These are phyloP conservation scores for Ascochyta koolunga DNA, from an alignment of 2,329 filamentous ascomycete genomes.

Conservation along the genomic window DNA sequence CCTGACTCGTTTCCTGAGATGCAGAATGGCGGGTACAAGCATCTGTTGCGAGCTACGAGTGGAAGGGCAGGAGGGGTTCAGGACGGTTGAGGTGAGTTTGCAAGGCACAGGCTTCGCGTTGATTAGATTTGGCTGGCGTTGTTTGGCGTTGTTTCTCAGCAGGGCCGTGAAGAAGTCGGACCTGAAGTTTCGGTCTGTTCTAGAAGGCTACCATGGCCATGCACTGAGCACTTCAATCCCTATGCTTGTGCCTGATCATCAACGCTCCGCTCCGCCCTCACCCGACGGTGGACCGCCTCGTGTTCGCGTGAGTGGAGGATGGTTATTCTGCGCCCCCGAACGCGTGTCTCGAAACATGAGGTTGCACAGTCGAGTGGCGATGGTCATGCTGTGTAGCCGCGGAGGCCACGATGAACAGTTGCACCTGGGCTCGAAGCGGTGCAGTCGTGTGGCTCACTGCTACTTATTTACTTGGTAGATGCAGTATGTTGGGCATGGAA, in stretches of 20 bases:
- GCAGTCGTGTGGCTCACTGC: constrained; percentile 1
- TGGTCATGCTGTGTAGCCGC: constrained; percentile 1
- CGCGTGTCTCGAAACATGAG: constrained; percentile 2
- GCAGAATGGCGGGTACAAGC: constrained; percentile 15
- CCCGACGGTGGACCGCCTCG: constrained; percentile 5
- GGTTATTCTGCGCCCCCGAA: background rate
- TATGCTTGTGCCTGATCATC: constrained; percentile 10
- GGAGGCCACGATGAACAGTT: background rate
- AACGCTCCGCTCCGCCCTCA: constrained; percentile 8
- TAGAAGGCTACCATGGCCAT: constrained; percentile 9
- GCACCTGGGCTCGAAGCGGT: background rate
- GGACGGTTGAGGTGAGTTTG: background rate
- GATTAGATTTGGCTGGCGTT: background rate
- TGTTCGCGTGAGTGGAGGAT: background rate
- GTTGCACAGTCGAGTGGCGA: constrained; percentile 5
- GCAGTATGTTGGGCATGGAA: constrained; percentile 8
- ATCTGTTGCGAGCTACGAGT: constrained; percentile 13
- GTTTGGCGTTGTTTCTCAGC: background rate
- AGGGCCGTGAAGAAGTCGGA: background rate
- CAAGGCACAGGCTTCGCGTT: background rate
- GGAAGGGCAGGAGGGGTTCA: constrained; percentile 9
- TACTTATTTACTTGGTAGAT: constrained; percentile 2
- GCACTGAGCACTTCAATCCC: constrained; percentile 10
- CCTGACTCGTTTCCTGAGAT: constrained; percentile 21
- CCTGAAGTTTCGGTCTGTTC: constrained; percentile 6